Conservation (phyloP, 225 moss, liverwort and hornwort species). For the Neckera pumila region DNA sequence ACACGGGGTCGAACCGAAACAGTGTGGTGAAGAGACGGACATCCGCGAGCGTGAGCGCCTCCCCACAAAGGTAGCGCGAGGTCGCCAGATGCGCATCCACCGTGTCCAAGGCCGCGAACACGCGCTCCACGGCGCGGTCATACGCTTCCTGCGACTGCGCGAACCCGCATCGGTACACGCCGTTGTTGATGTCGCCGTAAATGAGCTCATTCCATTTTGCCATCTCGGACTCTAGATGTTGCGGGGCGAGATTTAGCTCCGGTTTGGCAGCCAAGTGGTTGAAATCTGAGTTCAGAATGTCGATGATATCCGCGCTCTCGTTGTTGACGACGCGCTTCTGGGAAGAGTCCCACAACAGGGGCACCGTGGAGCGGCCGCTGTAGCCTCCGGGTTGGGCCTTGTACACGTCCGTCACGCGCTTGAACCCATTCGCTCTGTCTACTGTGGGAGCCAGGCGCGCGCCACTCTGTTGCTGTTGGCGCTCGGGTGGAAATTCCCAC, state of each 20-base stretch:
- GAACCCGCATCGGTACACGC: slow-evolving; percentile 93
- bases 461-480: not conserved
- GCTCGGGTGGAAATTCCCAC: slow-evolving; percentile 52
- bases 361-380: slow-evolving; percentile 86
- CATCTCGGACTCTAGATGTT: slow-evolving; percentile 31
- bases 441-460: slow-evolving; percentile 22
- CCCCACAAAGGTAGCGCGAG: slow-evolving; percentile 79
- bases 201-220: slow-evolving; percentile 66
- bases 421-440: slow-evolving; percentile 60
- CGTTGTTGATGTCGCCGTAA: slow-evolving; percentile 79
- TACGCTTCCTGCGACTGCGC: slow-evolving; percentile 86
- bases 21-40: slow-evolving; percentile 84
- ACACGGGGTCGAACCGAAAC: slow-evolving; percentile 91
- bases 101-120: slow-evolving; percentile 56
- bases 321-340: slow-evolving; percentile 70
- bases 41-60: slow-evolving; percentile 68
- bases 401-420: slow-evolving; percentile 65
- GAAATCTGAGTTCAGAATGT: slow-evolving; percentile 84
- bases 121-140: slow-evolving; percentile 47
- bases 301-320: slow-evolving; percentile 93
- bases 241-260: slow-evolving; percentile 55
- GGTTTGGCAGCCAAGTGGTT: slow-evolving; percentile 67
- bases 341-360: slow-evolving; percentile 76
- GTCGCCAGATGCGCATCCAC: slow-evolving; percentile 63
- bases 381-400: slow-evolving; percentile 66